These are phyloP conservation scores for Fagus crenata DNA, from an alignment of 306 rosid genomes.

Conservation along the genomic window DNA sequence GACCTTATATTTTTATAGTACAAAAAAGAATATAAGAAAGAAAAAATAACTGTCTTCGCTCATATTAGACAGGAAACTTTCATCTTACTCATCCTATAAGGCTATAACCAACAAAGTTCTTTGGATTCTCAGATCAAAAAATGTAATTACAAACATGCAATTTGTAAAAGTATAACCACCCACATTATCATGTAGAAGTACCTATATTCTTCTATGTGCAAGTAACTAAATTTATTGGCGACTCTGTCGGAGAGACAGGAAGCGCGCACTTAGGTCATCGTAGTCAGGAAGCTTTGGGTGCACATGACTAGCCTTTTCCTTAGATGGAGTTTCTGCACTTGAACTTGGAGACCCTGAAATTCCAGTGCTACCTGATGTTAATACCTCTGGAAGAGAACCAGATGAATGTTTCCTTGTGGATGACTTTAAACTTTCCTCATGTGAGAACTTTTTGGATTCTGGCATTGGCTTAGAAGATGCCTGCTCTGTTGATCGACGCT, in stretches of 20 bases:
- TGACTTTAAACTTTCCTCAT: constrained; percentile 35
- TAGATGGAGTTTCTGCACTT: constrained; percentile 35
- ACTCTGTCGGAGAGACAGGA: constrained; percentile 58
- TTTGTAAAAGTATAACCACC: constrained; percentile 26
- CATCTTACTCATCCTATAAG: background rate
- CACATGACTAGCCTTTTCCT: constrained; percentile 57
- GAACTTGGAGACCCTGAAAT: constrained; percentile 31
- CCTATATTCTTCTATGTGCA: constrained; percentile 27
- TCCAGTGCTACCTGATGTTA: constrained; percentile 33
- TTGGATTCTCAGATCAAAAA: constrained; percentile 20
- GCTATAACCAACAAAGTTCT: constrained; percentile 22
- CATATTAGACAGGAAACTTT: background rate
- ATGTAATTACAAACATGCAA: constrained; percentile 17
- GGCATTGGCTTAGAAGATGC: constrained; percentile 31
- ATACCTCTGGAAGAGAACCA: constrained; percentile 36
- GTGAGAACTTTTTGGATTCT: constrained; percentile 37
- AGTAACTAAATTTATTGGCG: constrained; percentile 35
- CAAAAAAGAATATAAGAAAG: background rate
- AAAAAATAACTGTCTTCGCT: background rate
- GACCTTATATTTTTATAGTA: background rate
- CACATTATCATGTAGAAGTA: constrained; percentile 16
- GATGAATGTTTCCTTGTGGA: constrained; percentile 35
- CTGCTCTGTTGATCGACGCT: constrained; percentile 24
- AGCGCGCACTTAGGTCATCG: constrained; percentile 65
- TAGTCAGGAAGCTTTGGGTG: constrained; percentile 92